Conservation (phyloP, 1,284 basidiomycete genomes). For the Ganoderma sp. region DNA sequence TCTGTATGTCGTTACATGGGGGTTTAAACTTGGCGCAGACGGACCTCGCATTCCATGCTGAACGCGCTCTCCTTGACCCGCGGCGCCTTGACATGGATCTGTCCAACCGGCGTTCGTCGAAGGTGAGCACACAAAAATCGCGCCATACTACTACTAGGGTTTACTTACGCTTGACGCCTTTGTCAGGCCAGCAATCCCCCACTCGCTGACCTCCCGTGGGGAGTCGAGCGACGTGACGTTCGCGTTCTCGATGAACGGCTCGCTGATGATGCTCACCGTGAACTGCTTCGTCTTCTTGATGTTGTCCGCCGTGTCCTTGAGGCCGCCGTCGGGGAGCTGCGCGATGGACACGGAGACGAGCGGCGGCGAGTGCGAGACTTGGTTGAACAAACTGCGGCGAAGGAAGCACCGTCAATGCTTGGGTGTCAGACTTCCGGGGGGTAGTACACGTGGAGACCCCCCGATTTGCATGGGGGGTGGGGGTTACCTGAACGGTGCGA, state of each 20-base stretch:
- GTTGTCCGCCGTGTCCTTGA: slow-evolving; percentile 74
- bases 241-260: slow-evolving; percentile 74
- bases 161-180: slow-evolving; percentile 56
- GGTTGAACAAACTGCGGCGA: slow-evolving; percentile 58
- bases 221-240: slow-evolving; percentile 73
- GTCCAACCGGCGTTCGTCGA: not conserved
- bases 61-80: slow-evolving; percentile 76
- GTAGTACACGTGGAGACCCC: no score
- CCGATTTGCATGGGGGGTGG: no score
- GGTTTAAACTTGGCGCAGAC: slow-evolving; percentile 23
- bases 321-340: slow-evolving; percentile 45
- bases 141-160: not conserved
- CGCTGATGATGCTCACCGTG: slow-evolving; percentile 78
- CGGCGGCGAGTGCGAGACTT: slow-evolving; percentile 70
- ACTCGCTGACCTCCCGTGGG: slow-evolving; percentile 71
- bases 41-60: slow-evolving; percentile 74
- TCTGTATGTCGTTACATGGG: not conserved
- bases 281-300: slow-evolving; percentile 74
- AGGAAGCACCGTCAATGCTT: no score
- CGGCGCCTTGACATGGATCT: slow-evolving; percentile 59
- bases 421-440: no score
- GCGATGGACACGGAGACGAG: slow-evolving; percentile 66
- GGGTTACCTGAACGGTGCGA: slow-evolving; percentile 68
- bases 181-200: slow-evolving; percentile 76
- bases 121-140: not conserved